Evolutionary conservation across 1,284 basidiomycete genomes (phyloP), one percentile per base, ranked within the genome.

Genomic region (Cutaneotrichosporon curvatum): DNA sequence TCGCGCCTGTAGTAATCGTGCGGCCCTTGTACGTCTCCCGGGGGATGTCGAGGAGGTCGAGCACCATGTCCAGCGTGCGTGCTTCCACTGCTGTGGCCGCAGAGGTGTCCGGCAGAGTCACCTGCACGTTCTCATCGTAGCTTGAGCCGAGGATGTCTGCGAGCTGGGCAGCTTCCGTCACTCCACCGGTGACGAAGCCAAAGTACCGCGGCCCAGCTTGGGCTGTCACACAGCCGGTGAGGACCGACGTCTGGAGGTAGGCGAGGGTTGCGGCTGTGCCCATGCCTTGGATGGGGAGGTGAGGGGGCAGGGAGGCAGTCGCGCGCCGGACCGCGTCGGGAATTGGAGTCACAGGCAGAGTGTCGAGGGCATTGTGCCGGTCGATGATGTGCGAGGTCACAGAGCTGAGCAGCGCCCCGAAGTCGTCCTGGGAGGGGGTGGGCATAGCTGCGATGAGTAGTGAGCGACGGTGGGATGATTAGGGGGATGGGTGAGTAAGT

Each of bases 1-100:
- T 78, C 2, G 76, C 77, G 6, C 77, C 77, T 0, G 75, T 76
- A 1, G 76, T 77, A 15, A 77, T 51, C 0, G 73, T 74, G 21
- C 74, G 59, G 7, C 72, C 71, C n/a, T 51, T 49, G 50, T 72
- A 78, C 1, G 23, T 41, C 0, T 59, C 50, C 4, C 60, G 47
- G 1, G 63, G 55, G 2, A 78, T 65, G 2, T 51, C 47, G 0
- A 78, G 59, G 2, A 78, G 62, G 47, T 74, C 68, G 18, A 76
- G 63, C 2, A 76, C 59, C 58, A 76, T 62, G 37, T 70, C 61
- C 14, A 76, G 59, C 4, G 74, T 61, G 15, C 68, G 59, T 4
- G 55, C 51, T 52, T 78, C 77, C 16, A 77, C 50, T 1, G 70
- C 65, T 0, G 73, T 72, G 12, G 68, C 59, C 12, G 73, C 65